Conservation (phyloP, 495 filamentous ascomycete species). For the Chaetomidium leptoderma region DNA sequence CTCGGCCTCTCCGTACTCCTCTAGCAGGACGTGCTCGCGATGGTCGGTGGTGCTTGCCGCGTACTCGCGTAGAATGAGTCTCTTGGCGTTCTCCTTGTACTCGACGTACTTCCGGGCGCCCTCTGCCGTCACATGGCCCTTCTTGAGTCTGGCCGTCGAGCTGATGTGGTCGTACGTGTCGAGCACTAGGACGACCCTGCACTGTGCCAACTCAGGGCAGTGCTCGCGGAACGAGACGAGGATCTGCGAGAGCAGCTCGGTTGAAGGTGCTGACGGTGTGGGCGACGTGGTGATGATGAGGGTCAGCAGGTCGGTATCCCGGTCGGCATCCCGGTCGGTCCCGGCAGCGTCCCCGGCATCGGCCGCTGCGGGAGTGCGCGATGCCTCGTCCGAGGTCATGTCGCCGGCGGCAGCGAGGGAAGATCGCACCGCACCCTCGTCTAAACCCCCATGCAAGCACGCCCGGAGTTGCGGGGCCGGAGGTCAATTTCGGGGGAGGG, state of each 20-base stretch:
- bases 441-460: background rate
- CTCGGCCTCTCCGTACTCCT: constrained; percentile 34
- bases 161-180: constrained; percentile 45
- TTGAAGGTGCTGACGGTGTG: constrained; percentile 45
- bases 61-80: constrained; percentile 35
- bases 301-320: constrained; percentile 30
- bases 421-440: background rate
- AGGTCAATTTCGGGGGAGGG: background rate
- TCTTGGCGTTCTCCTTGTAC: constrained; percentile 43
- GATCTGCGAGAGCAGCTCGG: constrained; percentile 40
- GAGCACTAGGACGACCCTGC: constrained; percentile 41
- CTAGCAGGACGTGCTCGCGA: constrained; percentile 15
- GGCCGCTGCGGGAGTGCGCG: background rate
- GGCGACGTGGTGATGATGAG: constrained; percentile 48
- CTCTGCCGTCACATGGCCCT: constrained; percentile 42
- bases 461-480: background rate
- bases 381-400: constrained; percentile 6
- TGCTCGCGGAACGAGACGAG: constrained; percentile 37
- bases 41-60: background rate
- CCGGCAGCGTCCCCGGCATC: background rate
- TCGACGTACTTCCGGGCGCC: constrained; percentile 32
- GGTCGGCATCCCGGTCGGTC: background rate
- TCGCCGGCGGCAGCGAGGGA: constrained; percentile 1
- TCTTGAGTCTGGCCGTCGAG: constrained; percentile 39
- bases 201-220: constrained; percentile 32